Base-by-base conservation (phyloP, 139 green algal species). In the Micractinium sp. region DNA sequence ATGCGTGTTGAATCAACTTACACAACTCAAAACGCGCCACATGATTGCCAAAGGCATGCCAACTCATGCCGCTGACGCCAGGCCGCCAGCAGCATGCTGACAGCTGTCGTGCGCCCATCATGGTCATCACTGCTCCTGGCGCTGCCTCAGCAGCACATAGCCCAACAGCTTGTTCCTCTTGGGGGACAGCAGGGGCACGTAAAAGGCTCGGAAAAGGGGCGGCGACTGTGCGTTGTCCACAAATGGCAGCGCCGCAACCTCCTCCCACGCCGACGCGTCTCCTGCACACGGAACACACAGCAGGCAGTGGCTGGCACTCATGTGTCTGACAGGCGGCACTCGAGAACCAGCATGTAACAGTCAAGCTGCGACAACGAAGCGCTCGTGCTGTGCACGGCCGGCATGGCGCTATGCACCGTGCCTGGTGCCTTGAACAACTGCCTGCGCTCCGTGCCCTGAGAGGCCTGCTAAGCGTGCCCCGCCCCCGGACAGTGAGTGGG, bases 171-270 rank as follows among this genome's bases (percentile, higher is more conserved):
- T 29, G 78, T 94, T 91, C 36, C 67, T 33, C 0, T 19, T 5
- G 3, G 69, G 25, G 12, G 93, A 95, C 3, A 95, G 41, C 1
- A 74, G n/a, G 3, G 94, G 94, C 27, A 96, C 74, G 39, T 94
- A 96, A 20, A 96, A 85, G 1, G 93, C 94, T 19, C 94, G 82
- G 36, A 56, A 81, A 0, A 96, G 60, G 5, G 82, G 25, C 15
- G 90, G 90, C 31, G 90, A 94, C 33, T 39, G 61, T 0, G 31
- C 77, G 25, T 66, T 56, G 31, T 93, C 91, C 74, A 95, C 63
- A 81, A 95, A 94, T 20, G 77, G 82, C 18, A 73, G 53, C 0
- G 33, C 18, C 22, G 71, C 82, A 22, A 93, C n/a, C 33, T 86
- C 38, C 38, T 91, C 35, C 93, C 93, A 95, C 0, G 74, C 41